These are phyloP conservation scores for Aegilops speltoides DNA, from an alignment of 176 grass and related monocot genomes.

Conservation along the genomic window DNA sequence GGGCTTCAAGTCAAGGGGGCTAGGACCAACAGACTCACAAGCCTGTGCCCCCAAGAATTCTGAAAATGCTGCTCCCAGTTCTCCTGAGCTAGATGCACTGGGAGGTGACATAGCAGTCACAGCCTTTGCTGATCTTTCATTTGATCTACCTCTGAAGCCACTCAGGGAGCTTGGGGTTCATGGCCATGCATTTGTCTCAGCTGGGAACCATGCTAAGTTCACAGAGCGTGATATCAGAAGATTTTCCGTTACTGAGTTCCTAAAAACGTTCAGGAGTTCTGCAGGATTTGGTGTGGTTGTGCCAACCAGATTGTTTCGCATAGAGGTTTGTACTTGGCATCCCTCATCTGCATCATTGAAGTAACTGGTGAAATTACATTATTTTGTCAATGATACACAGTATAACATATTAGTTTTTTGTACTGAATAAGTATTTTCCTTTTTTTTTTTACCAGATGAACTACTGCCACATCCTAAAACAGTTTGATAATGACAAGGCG, in stretches of 20 bases:
- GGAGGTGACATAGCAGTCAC: slow-evolving; percentile 70
- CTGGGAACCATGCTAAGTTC: slow-evolving; percentile 72
- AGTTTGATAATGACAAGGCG: slow-evolving; percentile 66
- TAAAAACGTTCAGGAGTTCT: slow-evolving; percentile 81
- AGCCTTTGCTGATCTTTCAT: slow-evolving; percentile 81
- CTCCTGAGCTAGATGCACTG: slow-evolving; percentile 39
- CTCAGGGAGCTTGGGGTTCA: slow-evolving; percentile 82
- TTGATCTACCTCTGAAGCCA: slow-evolving; percentile 76
- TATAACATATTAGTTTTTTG: background rate
- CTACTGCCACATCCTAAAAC: slow-evolving; percentile 87
- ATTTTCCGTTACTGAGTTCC: slow-evolving; percentile 45
- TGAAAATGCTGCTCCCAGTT: slow-evolving; percentile 30
- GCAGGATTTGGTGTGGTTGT: slow-evolving; percentile 76
- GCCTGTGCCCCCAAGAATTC: slow-evolving; percentile 32
- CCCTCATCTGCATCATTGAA: background rate
- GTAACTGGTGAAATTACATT: background rate
- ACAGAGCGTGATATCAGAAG: slow-evolving; percentile 46
- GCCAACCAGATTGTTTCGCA: slow-evolving; percentile 64
- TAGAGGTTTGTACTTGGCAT: slow-evolving; percentile 68
- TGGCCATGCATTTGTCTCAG: slow-evolving; percentile 72
- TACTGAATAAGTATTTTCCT: slow-evolving; percentile 14
- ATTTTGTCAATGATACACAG: background rate
- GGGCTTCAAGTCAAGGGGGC: slow-evolving; percentile 73
- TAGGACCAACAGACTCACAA: slow-evolving; percentile 41
- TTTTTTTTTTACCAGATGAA: slow-evolving; percentile 63